Base-by-base conservation (phyloP, 805 yeast species). In the Lipomyces oligophaga region DNA sequence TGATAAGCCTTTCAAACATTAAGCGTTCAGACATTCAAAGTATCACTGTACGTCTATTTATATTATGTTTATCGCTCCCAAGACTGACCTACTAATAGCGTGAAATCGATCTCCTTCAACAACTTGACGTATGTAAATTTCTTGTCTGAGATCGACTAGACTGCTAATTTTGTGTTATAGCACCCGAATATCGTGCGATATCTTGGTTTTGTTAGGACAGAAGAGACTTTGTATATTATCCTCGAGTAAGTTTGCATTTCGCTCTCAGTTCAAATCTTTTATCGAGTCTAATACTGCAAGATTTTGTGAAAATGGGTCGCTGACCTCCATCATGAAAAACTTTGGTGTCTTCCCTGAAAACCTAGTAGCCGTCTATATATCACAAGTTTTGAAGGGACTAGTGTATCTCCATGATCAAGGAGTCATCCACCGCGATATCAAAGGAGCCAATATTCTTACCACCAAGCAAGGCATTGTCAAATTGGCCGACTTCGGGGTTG, bases 401-500 rank as follows among this genome's bases (percentile, higher is more conserved):
- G 67, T 60, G 7, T 83, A 80, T 58, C 66, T 83, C 28, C 88
- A 83, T 57, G 73, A 70, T n/a, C 83, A 80, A 59, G 85, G 85
- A 37, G 82, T 83, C 16, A 81, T 83, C 8, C 93, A 83, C 61
- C 67, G 93, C 41, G 93, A 83, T 61, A 79, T 83, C 39, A 83
- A 83, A 61, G 86, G 86, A 10, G 87, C 87, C 1, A 83, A 83
- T 60, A 79, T 83, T 3, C 64, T 83, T 26, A 66, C 84, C 4
- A 77, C 81, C 2, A 76, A 76, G 32, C 72, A 74, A 21, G 80
- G 88, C 4, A 74, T 74, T 27, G 84, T 82, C 20, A 84, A 83
- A 54, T 67, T 83, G 19, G 86, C 87, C 2, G 90, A 83, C 63
- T 83, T 83, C 61, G 93, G 93, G 1, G 85, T 84, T 5, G 85